Evolutionary conservation across 169 alveolate species (phyloP), one percentile per base, ranked within the genome.

Genomic region (Plasmodium blacklocki): DNA sequence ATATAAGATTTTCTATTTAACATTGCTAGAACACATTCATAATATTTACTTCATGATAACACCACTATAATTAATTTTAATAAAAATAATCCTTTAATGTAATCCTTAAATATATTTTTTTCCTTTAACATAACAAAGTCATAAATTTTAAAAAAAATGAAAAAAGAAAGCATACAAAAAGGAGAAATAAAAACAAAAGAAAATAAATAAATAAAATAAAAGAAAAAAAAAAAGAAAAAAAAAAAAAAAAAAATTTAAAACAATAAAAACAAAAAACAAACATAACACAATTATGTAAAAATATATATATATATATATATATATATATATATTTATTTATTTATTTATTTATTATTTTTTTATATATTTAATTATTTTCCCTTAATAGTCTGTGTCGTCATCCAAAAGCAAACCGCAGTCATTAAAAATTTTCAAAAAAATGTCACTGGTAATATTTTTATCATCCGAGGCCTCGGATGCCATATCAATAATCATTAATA

Each of bases 401-500:
- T 78, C 89, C 23, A 64, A 78, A 49, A 19, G 39, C 64, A 78
- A 64, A 29, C 89, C 89, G 18, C 89, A 78, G 26, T 78, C 89
- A n/a, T 78, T 66, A 52, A 49, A 78, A 26, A 70, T 32, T 66
- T 78, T 78, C 21, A 78, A 45, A 71, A 78, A 78, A 23, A 78
- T 47, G 4, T 78, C 89, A 43, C 89, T 64, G 0, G 89, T 78
- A 45, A 78, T 78, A 12, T 18, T 78, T 11, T 73, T 45, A 50
- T 66, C 89, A 56, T 15, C 21, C 12, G 80, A 54, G 21, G 89
- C 89, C 23, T 78, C 89, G 1, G 78, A 78, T 43, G 89, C 89
- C 89, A 78, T 78, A 47, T 78, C 89, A 9, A 52, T 78, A 58
- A 78, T 49, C 89, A 78, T 78, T 8, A 78, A 71, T 14, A 78